Conservation (phyloP, 371 early-diverging fungal genomes). For the Chytridium lagenaria region DNA sequence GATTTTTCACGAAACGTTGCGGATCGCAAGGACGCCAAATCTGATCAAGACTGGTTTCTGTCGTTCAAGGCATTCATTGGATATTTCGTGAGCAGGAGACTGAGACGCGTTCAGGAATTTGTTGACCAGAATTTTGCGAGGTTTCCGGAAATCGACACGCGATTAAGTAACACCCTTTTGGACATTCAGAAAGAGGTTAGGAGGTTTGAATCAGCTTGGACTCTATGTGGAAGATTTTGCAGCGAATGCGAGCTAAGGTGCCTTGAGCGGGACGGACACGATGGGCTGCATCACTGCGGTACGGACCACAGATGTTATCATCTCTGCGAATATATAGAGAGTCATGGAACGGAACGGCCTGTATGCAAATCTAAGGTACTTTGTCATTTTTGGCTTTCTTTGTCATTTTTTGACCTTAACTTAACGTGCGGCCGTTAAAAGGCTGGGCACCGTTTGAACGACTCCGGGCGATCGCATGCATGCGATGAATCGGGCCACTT, state of each 20-base stretch:
- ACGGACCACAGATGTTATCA: slow-evolving; percentile 38
- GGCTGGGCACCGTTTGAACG: slow-evolving; percentile 6
- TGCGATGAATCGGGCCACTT: slow-evolving; percentile 12
- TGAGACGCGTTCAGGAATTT: slow-evolving; percentile 3
- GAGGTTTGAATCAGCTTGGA: not conserved
- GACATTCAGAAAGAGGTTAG: not conserved
- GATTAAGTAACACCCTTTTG: not conserved
- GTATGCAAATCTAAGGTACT: slow-evolving; percentile 4
- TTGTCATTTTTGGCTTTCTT: too few relatives aligned
- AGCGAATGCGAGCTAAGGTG: slow-evolving; percentile 22
- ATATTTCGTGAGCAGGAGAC: not conserved
- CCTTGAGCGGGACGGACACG: slow-evolving; percentile 21
- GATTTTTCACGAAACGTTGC: not conserved
- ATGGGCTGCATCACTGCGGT: slow-evolving; percentile 30
- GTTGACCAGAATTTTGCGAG: slow-evolving; percentile 1
- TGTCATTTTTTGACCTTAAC: too few relatives aligned
- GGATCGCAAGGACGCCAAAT: not conserved
- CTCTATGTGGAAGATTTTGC: slow-evolving; percentile 12
- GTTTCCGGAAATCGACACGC: slow-evolving; percentile 6
- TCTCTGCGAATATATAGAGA: slow-evolving; percentile 30
- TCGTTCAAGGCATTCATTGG: not conserved
- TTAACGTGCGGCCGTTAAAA: too few relatives aligned
- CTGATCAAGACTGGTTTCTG: slow-evolving; percentile 13
- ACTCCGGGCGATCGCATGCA: slow-evolving; percentile 12
- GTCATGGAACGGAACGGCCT: slow-evolving; percentile 20